Base-by-base conservation (phyloP, 1,284 basidiomycete species). In the Ganoderma meredithae region DNA sequence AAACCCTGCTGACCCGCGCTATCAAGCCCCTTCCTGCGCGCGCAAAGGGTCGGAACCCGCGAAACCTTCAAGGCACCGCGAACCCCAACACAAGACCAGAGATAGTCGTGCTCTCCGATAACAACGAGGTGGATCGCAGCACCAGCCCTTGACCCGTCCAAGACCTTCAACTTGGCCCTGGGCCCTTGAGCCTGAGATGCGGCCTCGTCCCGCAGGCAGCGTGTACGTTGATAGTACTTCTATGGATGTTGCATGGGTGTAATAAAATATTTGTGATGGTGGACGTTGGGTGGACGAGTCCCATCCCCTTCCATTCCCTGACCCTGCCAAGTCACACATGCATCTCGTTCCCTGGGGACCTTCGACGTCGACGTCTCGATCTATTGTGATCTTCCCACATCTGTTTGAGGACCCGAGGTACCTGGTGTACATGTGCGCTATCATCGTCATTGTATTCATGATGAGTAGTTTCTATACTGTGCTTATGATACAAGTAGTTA, bases 21-120 rank as follows among this genome's bases (percentile, higher is more conserved):
- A 76, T 73, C 36, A 75, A 71, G 55, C 76, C 77, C 10, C 72
- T 79, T 17, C 78, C 79, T 2, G 72, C 67, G 22, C 56, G 56
- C 22, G 33, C n/a, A 27, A 75, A 77, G 25, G 69, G 64, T 49
- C 60, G 49, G 19, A n/a, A 25, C 60, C 4, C 13, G 17, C 52
- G 31, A 19, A 22, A 55, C 22, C 52, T 31, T 27, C 52, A 55
- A 33, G 22, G 5, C 52, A 55, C 13, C 52, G 17, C 25, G 52
- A 7, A 22, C 6, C 15, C 52, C 27, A 19, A 13, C 41, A 68
- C 36, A 12, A 58, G 19, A 22, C 76, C 77, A n/a, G 65, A 62
- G 25, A 77, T 78, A 31, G 74, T 76, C 27, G 71, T 75, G 5
- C 67, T 78, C 2, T 71, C 66, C 22, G 73, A 72, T 31, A 52